Percentiles rank a stretch among this genome's conserved stretches.
Evolutionary conservation across 257 asterid species (phyloP).

Genomic region (Jacaranda mimosifolia): DNA sequence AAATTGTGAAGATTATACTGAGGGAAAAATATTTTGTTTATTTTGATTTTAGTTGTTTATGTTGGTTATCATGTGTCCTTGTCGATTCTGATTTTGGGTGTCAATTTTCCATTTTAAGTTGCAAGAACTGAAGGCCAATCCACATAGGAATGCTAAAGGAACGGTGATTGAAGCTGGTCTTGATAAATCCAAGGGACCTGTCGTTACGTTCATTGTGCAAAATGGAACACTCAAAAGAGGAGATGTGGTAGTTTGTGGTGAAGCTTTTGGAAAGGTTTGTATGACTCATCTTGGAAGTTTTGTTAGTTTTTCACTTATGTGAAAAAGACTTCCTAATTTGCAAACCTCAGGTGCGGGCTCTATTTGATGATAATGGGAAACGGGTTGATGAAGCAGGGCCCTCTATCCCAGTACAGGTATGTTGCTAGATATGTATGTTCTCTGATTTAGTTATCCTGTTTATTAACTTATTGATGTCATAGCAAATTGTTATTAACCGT

Average conservation of each 20-base stretch:
- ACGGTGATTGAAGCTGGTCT: conserved; percentile 97
- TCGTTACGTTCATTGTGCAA: conserved; percentile 95
- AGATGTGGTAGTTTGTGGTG: conserved; percentile 88
- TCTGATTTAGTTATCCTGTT: conserved; percentile 21
- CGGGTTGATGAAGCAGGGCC: conserved; percentile 90
- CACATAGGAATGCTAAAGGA: conserved; percentile 91
- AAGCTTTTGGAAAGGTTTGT: conserved; percentile 98
- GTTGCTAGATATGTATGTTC: conserved; percentile 15
- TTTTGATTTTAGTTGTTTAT: conserved; percentile 12
- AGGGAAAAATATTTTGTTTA: no score
- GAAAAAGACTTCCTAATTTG: conserved; percentile 37
- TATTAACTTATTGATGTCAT: not conserved
- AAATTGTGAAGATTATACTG: no score
- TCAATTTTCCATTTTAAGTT: conserved; percentile 51
- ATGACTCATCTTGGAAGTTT: conserved; percentile 29
- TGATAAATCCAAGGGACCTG: conserved; percentile 93
- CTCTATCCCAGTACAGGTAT: conserved; percentile 95
- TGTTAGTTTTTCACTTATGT: conserved; percentile 18
- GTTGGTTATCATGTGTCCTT: conserved; percentile 14
- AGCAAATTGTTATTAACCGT: not conserved
- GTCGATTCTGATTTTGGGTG: conserved; percentile 35
- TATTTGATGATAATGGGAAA: conserved; percentile 88
- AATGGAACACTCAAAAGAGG: conserved; percentile 95
- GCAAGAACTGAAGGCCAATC: conserved; percentile 99
- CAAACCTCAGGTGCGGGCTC: conserved; percentile 81